Percentiles rank a stretch among this genome's conserved stretches.
phyloP scores from a whole-genome alignment of 176 grass and related monocot species.

The Carex parvula region DNA sequence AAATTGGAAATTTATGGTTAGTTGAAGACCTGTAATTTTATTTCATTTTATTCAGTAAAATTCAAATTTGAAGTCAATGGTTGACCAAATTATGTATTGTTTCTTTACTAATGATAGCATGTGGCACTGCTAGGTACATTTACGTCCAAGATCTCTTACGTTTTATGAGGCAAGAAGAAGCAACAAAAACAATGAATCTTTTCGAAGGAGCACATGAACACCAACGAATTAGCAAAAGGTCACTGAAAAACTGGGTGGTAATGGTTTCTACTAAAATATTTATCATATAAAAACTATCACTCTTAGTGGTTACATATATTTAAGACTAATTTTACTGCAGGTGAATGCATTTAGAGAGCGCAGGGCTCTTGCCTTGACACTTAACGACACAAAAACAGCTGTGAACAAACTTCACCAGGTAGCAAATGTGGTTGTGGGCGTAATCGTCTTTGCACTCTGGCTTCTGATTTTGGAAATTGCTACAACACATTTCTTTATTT shows the following conservation, averaged over 20 bases:
- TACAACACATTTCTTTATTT: conserved; percentile 64
- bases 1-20: not conserved
- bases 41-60: not conserved
- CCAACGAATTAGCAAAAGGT: conserved; percentile 61
- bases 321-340: conserved; percentile 30
- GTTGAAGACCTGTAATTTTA: not conserved
- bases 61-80: not conserved
- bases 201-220: conserved; percentile 75
- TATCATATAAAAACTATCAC: not conserved
- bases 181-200: conserved; percentile 66
- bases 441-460: conserved; percentile 81
- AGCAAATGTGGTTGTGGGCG: conserved; percentile 61
- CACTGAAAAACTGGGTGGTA: conserved; percentile 96
- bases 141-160: conserved; percentile 72
- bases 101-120: not conserved
- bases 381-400: conserved; percentile 95
- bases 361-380: conserved; percentile 86
- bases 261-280: conserved; percentile 12
- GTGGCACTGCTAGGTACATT: conserved; percentile 51
- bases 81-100: not conserved
- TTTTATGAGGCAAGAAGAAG: conserved; percentile 87
- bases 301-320: not conserved
- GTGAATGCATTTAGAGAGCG: conserved; percentile 86
- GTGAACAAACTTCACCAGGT: conserved; percentile 96
- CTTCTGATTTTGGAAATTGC: conserved; percentile 74